These are phyloP conservation scores for Cardamine resedifolia DNA, from an alignment of 345 rosid genomes.

Conservation along the genomic window DNA sequence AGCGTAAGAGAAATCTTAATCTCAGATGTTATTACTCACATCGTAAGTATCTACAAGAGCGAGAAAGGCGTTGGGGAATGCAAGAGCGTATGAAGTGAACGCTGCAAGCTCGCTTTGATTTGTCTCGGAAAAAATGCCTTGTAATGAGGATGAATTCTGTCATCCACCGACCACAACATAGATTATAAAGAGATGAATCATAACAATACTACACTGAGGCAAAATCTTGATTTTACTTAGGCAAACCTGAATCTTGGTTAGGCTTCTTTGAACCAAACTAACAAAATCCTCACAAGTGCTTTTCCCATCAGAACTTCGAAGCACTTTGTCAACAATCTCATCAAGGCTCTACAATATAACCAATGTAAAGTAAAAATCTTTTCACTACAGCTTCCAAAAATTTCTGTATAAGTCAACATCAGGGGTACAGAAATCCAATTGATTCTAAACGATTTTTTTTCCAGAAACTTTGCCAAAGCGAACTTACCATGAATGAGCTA, in stretches of 20 bases:
- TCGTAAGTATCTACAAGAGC: slow-evolving; percentile 97
- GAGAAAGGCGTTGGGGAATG: slow-evolving; percentile 78
- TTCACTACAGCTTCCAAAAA: background rate
- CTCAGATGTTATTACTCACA: slow-evolving; percentile 47
- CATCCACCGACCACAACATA: slow-evolving; percentile 11
- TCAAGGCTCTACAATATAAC: slow-evolving; percentile 62
- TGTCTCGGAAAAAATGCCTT: slow-evolving; percentile 70
- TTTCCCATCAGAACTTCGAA: slow-evolving; percentile 64
- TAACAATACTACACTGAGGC: background rate
- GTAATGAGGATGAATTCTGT: slow-evolving; percentile 62
- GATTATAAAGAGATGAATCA: slow-evolving; percentile 16
- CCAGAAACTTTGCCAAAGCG: background rate
- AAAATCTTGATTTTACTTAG: background rate
- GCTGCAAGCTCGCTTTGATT: slow-evolving; percentile 96
- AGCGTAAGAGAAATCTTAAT: background rate
- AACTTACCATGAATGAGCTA: slow-evolving; percentile 87
- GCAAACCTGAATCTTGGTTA: slow-evolving; percentile 73
- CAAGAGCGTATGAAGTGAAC: slow-evolving; percentile 86
- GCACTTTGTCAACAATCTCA: slow-evolving; percentile 72
- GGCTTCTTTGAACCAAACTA: slow-evolving; percentile 69
- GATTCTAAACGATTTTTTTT: background rate
- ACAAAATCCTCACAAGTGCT: slow-evolving; percentile 82
- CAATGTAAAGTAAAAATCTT: slow-evolving; percentile 24
- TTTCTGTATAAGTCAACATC: background rate
- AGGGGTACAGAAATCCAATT: background rate